Evolutionary conservation across 441 rosid species (phyloP).

Genomic region (Adansonia rubrostipa): DNA sequence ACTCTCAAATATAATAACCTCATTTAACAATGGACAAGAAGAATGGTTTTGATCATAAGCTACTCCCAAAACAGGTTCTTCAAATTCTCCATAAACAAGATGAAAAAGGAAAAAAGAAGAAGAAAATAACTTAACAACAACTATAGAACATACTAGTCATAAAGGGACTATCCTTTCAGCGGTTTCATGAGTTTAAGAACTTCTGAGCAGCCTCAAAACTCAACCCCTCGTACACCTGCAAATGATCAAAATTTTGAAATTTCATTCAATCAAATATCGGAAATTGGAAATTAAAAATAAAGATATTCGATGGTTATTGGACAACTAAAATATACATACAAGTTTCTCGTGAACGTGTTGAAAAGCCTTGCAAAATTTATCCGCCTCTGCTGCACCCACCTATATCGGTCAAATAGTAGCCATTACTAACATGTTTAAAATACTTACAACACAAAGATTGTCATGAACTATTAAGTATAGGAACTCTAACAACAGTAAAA

Average conservation of each 20-base stretch:
- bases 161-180: constrained; percentile 22
- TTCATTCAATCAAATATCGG: constrained; percentile 6
- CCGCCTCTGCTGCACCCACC: constrained; percentile 71
- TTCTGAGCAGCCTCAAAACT: constrained; percentile 58
- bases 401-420: constrained; percentile 23
- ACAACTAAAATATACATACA: constrained; percentile 40
- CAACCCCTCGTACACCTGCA: constrained; percentile 70
- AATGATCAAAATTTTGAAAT: background rate
- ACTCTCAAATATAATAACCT: background rate
- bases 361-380: constrained; percentile 72
- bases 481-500: background rate
- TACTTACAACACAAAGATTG: background rate
- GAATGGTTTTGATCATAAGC: background rate
- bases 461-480: background rate
- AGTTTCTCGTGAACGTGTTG: constrained; percentile 73
- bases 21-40: background rate
- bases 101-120: background rate
- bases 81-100: constrained; percentile 4
- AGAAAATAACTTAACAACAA: background rate
- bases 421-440: background rate
- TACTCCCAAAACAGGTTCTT: background rate
- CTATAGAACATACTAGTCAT: background rate
- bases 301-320: background rate
- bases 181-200: constrained; percentile 18
- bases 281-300: background rate